Base-by-base conservation (phyloP, 2,329 filamentous ascomycete species). In the Apiospora marii region DNA sequence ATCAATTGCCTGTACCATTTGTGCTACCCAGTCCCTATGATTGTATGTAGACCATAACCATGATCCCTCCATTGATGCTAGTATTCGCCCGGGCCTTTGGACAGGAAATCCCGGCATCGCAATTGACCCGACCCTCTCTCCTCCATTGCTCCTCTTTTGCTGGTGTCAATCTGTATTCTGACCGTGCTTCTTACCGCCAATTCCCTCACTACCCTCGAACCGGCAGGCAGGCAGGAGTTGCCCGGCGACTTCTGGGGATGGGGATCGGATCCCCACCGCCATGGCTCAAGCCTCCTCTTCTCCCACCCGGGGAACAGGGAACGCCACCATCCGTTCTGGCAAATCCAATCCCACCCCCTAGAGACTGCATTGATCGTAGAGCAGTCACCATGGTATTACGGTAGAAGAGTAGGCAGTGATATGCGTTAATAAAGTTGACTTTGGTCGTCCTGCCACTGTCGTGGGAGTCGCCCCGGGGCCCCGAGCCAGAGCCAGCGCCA, bases 181-280 rank as follows among this genome's bases (percentile, higher is more conserved):
- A 10, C 53, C 53, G 16, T 61, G 53, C 53, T 61, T 61, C 51
- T 53, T 61, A 61, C 53, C 53, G 53, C 53, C 53, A 37, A 37
- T 61, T 61, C 16, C 6, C 4, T 22, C 24, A 3, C 27, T 19
- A 22, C 22, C 1, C 46, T 1, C 22, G 19, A 19, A 12, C 46
- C 8, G 46, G 46, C 16, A 48, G 44, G 1, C 44, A 48, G 44
- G 44, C 44, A 3, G 51, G 51, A 34, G 51, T 58, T 58, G 51
- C 51, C 30, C 51, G 30, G 27, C 51, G 16, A 37, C 30, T 12
- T 61, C 30, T 30, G 46, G 46, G 46, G 53, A 34, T 34, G 16
- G 8, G 19, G 53, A 61, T 61, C 30, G 53, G 53, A 61, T 12
- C 53, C 53, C 53, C 53, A 61, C 53, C 53, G 53, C 53, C 53